Evolutionary conservation across 2,329 filamentous ascomycete genomes (phyloP).

Genomic region (Cladosporium sphaerospermum): DNA sequence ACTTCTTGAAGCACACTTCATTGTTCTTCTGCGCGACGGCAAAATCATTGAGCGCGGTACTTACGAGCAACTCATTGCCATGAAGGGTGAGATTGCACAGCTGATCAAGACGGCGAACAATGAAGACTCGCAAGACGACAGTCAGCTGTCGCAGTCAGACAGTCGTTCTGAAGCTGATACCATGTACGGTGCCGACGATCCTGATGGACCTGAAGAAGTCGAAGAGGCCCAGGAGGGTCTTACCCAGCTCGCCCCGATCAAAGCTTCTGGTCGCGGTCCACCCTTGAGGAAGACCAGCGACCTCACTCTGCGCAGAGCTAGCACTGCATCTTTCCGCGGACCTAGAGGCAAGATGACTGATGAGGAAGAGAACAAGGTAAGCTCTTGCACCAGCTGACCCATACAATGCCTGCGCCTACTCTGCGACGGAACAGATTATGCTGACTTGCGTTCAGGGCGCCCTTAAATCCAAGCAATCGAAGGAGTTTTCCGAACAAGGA

Average conservation of each 20-base stretch:
- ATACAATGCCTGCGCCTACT: neutral
- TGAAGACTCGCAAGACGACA: conserved; percentile 33
- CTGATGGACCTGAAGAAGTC: conserved; percentile 47
- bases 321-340: conserved; percentile 82
- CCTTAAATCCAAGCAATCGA: conserved; percentile 73
- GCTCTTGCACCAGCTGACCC: neutral
- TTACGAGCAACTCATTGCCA: conserved; percentile 83
- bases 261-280: conserved; percentile 36
- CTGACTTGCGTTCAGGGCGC: conserved; percentile 13
- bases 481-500: conserved; percentile 87
- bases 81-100: conserved; percentile 84
- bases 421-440: neutral
- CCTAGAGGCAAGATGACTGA: conserved; percentile 78
- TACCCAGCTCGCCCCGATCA: conserved; percentile 71
- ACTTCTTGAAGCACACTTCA: conserved; percentile 80
- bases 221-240: conserved; percentile 64
- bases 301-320: conserved; percentile 79
- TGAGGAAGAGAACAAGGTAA: conserved; percentile 59
- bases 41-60: conserved; percentile 81
- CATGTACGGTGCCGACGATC: conserved; percentile 45
- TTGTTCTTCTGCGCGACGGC: conserved; percentile 76
- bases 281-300: conserved; percentile 63
- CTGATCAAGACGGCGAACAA: conserved; percentile 70
- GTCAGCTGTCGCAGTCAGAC: conserved; percentile 27
- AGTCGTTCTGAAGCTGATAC: conserved; percentile 52